A percentile compares a stretch with the other conserved stretches of the same genome.
phyloP scores from a whole-genome alignment of 805 yeast species.

The Lipomyces sp. region DNA sequence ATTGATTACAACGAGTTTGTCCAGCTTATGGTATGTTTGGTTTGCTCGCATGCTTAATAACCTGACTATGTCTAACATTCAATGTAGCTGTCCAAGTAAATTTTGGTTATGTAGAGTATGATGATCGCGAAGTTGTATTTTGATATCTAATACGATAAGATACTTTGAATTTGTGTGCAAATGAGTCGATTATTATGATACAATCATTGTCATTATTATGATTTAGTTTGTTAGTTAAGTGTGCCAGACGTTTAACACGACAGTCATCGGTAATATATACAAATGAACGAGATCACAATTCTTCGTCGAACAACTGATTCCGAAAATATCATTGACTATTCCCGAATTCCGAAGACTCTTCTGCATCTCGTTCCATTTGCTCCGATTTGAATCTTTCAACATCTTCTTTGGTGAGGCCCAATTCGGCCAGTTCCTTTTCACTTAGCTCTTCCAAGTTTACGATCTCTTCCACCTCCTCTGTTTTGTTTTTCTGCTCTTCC shows the following conservation, averaged over 20 bases:
- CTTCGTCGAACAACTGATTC: neutral
- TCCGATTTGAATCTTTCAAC: constrained; percentile 27
- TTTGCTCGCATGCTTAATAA: neutral
- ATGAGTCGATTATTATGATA: neutral
- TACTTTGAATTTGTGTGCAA: neutral
- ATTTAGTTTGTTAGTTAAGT: neutral
- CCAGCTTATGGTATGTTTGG: constrained; percentile 59
- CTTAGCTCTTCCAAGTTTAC: constrained; percentile 28
- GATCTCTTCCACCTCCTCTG: constrained; percentile 51
- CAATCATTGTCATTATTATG: neutral
- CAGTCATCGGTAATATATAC: neutral
- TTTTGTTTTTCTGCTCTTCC: constrained; percentile 53
- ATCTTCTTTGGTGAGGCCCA: constrained; percentile 32
- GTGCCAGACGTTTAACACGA: neutral
- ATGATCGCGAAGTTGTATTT: neutral
- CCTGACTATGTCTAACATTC: neutral
- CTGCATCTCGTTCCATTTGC: constrained; percentile 30
- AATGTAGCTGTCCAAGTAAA: constrained; percentile 22
- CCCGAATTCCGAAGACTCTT: constrained; percentile 2
- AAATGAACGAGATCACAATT: neutral
- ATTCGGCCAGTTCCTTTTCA: constrained; percentile 27
- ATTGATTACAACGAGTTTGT: constrained; percentile 97
- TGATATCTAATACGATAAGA: neutral
- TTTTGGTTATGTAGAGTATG: neutral
- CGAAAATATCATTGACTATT: neutral